These are phyloP conservation scores for Lentinula edodes DNA, from an alignment of 768 basidiomycete genomes.

Conservation along the genomic window DNA sequence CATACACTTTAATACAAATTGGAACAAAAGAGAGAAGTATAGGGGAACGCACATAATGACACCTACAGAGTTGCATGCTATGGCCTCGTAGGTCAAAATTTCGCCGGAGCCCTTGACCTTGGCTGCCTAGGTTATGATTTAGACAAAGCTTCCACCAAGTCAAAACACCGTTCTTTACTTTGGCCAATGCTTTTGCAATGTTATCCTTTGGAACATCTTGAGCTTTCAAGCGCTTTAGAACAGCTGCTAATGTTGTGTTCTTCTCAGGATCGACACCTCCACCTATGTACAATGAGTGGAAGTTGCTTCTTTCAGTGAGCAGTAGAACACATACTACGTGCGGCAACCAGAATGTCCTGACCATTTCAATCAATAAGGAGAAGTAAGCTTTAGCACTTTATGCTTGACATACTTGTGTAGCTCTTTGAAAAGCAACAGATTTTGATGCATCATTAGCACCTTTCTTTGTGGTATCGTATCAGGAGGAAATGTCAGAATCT, in stretches of 20 bases:
- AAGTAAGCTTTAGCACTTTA: neutral
- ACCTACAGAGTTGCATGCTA: conserved; percentile 54
- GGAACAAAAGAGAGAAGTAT: neutral
- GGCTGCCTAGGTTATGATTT: conserved; percentile 30
- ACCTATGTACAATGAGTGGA: neutral
- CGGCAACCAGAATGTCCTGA: conserved; percentile 61
- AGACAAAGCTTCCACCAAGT: neutral
- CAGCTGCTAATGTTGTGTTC: conserved; percentile 49
- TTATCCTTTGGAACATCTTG: conserved; percentile 65
- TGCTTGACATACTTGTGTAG: conserved; percentile 40
- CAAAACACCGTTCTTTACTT: conserved; percentile 27
- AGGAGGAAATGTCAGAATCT: neutral
- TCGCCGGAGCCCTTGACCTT: conserved; percentile 46
- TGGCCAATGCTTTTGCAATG: conserved; percentile 55
- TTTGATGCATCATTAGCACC: conserved; percentile 59
- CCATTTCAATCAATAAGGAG: conserved; percentile 3
- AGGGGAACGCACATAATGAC: conserved; percentile 50
- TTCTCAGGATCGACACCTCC: conserved; percentile 3
- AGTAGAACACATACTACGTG: conserved; percentile 44
- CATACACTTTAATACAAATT: conserved; percentile 1
- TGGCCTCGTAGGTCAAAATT: conserved; percentile 53
- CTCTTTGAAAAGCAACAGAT: conserved; percentile 50
- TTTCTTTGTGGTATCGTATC: conserved; percentile 31
- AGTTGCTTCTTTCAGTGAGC: conserved; percentile 31
- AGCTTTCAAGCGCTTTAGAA: conserved; percentile 50